Evolutionary conservation across 2,329 filamentous ascomycete species (phyloP), one percentile per base, ranked within the genome.

Genomic region (Hypoxylon sp.): DNA sequence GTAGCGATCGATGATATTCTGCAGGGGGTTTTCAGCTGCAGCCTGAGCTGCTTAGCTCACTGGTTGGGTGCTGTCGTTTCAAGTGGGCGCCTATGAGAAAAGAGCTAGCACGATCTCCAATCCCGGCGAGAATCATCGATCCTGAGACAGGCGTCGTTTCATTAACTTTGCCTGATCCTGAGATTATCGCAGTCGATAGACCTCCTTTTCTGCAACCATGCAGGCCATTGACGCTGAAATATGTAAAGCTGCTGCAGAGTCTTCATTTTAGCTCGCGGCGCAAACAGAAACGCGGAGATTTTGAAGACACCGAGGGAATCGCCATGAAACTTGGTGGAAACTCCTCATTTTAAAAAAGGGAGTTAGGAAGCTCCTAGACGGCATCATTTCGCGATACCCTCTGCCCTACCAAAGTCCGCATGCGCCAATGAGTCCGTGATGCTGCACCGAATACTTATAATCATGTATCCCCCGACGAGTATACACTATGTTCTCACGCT

Each of bases 321-420:
- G 63, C 64, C 63, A 57, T 74, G 73, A 75, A 75, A 75, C 73
- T 67, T 57, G 30, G 32, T 17, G 70, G 38, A 72, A 73, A 72
- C 71, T 30, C 34, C 52, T 72, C 70, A 75, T 73, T 70, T 73
- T 30, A 60, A 55, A 57, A 56, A 69, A 68, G 68, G 68, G 50
- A 59, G 46, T 52, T 30, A 38, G 59, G 57, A 21, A 34, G 52
- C 57, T 68, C 63, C 67, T 67, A 48, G 64, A 65, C 41, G 41
- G 45, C 46, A 23, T 28, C 36, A 19, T 48, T 55, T 58, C 23
- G 32, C 34, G 28, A 59, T 43, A 19, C 28, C 38, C n/a, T n/a
- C n/a, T n/a, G n/a, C n/a, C n/a, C n/a, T n/a, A n/a, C n/a, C 50
- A 36, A 46, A 53, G 38, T 46, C 34, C 65, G n/a, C 45, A 45